Evolutionary conservation across 371 early-diverging fungal genomes (phyloP), one percentile per base, ranked within the genome.

Genomic region (Chytridiales sp.): DNA sequence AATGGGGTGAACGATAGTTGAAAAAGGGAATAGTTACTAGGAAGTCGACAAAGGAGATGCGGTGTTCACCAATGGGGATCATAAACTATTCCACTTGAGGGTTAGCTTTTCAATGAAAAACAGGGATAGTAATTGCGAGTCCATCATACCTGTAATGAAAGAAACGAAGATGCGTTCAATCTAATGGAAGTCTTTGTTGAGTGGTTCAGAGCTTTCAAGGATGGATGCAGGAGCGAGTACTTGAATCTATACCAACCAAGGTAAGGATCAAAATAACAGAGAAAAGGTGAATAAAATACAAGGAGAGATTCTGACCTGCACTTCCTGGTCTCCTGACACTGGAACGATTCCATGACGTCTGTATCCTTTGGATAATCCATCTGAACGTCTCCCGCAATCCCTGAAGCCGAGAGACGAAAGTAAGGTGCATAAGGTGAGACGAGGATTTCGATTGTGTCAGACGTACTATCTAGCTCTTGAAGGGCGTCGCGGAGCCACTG

Each of bases 291-390:
- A 30, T 17, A 35, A 19, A 19, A 27, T 26, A 38, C 60, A 56
- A 22, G n/a, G 11, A 5, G 51, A 31, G 11, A n/a, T 19, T 47
- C 59, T 49, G 24, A 63, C 57, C 36, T 42, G 21, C 11, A 29
- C 31, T 24, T 59, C 34, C 64, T 57, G 38, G 64, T 59, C 40
- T 57, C 67, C 26, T 62, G 50, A 54, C 74, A 77, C 38, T 53
- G 57, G 48, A 79, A 81, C 15, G 78, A 61, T 51, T 78, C 76
- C 19, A 80, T 26, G 15, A 81, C 66, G 15, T 75, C 70, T 32
- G 72, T 69, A 51, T 73, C 75, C 42, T 74, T 72, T 1, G 79
- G 76, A 35, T 78, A 79, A 26, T 79, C 79, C 59, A 81, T 70
- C 27, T 76, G 66, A 0, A 76, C 62, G 32, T 77, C 78, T 17